These are phyloP conservation scores for Fusarium nisikadoi DNA, from an alignment of 2,329 filamentous ascomycete genomes.

Conservation along the genomic window DNA sequence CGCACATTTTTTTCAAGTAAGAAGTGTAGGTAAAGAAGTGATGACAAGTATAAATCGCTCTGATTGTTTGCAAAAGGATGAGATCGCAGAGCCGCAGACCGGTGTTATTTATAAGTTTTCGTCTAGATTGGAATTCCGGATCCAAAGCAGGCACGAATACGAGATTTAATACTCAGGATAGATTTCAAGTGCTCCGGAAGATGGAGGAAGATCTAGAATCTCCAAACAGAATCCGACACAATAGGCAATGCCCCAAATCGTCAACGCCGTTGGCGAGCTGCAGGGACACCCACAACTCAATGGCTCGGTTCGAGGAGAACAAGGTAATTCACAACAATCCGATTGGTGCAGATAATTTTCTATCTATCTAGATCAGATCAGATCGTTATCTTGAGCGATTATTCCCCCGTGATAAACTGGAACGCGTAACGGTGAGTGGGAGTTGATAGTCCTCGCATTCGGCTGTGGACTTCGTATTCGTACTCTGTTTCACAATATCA, in stretches of 20 bases:
- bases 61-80: fast-evolving
- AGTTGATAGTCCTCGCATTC: constrained; percentile 24
- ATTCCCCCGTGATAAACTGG: background rate
- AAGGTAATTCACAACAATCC: background rate
- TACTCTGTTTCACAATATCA: background rate
- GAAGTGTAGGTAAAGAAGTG: no score
- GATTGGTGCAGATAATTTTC: background rate
- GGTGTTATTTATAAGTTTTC: no score
- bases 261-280: background rate
- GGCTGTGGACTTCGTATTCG: constrained; percentile 30
- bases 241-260: background rate
- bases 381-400: constrained; percentile 3
- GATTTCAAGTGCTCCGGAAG: background rate
- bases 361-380: constrained; percentile 18
- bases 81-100: no score
- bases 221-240: no score
- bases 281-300: constrained; percentile 4
- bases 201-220: background rate
- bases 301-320: background rate
- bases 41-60: fast-evolving
- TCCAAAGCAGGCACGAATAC: background rate
- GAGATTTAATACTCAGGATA: background rate
- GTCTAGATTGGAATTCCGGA: background rate
- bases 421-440: background rate
- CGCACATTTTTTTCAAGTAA: no score